Conservation (phyloP, 257 asterid genomes). For the Solanum paucissectum region DNA sequence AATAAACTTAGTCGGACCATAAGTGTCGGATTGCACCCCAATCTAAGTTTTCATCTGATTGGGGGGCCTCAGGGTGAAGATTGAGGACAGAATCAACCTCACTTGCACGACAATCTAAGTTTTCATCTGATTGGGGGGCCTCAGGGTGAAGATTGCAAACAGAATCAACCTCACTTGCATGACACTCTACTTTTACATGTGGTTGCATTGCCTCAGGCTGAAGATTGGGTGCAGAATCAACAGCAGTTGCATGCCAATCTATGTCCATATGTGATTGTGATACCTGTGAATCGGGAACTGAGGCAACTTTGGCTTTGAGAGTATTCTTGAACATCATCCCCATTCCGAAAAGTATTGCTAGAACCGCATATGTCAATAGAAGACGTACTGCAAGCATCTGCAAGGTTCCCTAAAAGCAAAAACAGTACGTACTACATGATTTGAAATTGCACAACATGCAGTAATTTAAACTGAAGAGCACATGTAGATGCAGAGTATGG, state of each 20-base stretch:
- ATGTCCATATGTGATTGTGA: background rate
- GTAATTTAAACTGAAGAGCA: background rate
- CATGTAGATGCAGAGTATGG: background rate
- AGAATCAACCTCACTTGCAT: background rate
- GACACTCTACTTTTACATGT: background rate
- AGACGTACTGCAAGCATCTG: background rate
- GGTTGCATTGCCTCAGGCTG: background rate
- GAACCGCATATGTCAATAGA: background rate
- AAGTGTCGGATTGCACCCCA: conserved; percentile 49
- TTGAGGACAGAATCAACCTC: background rate
- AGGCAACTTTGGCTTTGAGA: background rate
- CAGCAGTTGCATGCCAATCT: background rate
- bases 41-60: conserved; percentile 1
- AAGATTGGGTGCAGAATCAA: background rate
- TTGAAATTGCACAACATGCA: background rate
- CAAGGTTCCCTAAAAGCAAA: background rate
- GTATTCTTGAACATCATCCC: background rate
- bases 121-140: background rate
- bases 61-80: background rate
- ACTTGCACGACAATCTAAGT: background rate
- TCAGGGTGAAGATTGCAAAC: background rate
- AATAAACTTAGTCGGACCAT: conserved; percentile 25
- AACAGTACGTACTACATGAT: background rate
- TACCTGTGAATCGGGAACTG: background rate
- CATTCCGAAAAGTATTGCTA: background rate